Conservation (phyloP, 2,329 filamentous ascomycete species). For the Talaromyces sp. region DNA sequence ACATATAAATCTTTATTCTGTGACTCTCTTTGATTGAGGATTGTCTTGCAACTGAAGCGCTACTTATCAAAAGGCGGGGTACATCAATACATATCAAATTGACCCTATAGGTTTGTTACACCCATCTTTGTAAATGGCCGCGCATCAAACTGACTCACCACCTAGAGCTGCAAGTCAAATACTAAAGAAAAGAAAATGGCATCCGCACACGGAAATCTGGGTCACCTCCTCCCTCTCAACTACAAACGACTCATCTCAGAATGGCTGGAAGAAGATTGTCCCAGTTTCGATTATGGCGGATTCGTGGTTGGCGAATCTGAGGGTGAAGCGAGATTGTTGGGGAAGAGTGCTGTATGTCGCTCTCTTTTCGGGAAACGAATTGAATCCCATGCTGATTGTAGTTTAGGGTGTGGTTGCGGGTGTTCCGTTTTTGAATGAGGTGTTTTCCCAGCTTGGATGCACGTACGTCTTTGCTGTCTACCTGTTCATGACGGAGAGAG, state of each 20-base stretch:
- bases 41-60: not conserved
- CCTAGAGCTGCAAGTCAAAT: not conserved
- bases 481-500: not conserved
- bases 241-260: conserved; percentile 76
- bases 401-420: conserved; percentile 78
- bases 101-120: not conserved
- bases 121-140: not conserved
- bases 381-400: not conserved
- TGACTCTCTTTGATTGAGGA: not conserved
- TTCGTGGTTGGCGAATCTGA: conserved; percentile 76
- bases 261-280: conserved; percentile 96
- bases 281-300: conserved; percentile 93
- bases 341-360: conserved; percentile 52
- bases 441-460: conserved; percentile 86
- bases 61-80: not conserved
- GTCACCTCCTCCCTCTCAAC: conserved; percentile 75
- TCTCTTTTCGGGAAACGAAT: not conserved
- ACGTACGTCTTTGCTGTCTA: conserved; percentile 46
- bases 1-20: not conserved
- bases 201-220: conserved; percentile 56
- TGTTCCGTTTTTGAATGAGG: conserved; percentile 90
- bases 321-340: conserved; percentile 49
- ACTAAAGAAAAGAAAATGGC: conserved; percentile 43
- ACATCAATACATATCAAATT: not conserved
- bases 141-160: not conserved